phyloP scores from a whole-genome alignment of 75 land plant species.

The Pseudotsuga menziesii region DNA sequence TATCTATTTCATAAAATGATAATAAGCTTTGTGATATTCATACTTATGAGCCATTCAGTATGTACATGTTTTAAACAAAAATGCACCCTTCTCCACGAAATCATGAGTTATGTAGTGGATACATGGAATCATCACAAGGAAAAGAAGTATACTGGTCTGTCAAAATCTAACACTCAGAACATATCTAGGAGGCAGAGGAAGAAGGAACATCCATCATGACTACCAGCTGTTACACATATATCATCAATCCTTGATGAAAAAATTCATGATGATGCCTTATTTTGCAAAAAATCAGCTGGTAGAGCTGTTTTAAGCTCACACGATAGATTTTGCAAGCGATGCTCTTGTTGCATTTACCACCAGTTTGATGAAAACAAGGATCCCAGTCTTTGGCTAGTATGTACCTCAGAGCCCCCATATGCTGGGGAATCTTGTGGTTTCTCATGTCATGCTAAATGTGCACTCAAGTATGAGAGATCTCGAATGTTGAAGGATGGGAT shows the following conservation, averaged over 20 bases:
- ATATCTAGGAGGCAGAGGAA: conserved; percentile 19
- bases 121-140: too few relatives aligned
- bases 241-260: conserved; percentile 9
- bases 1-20: too few relatives aligned
- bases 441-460: conserved; percentile 89
- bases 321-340: conserved; percentile 71
- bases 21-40: too few relatives aligned
- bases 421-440: conserved; percentile 55
- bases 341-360: conserved; percentile 84
- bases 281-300: conserved; percentile 68
- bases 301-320: conserved; percentile 33
- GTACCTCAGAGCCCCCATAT: conserved; percentile 56
- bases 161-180: conserved; percentile 21
- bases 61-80: too few relatives aligned
- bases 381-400: conserved; percentile 81
- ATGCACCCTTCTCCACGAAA: too few relatives aligned
- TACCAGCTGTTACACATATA: conserved; percentile 15
- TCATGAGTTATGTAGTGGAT: too few relatives aligned
- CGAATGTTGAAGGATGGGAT: conserved; percentile 33
- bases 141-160: conserved; percentile 40
- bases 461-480: conserved; percentile 46
- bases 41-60: too few relatives aligned
- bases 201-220: conserved; percentile 23
- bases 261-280: conserved; percentile 6
- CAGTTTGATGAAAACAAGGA: conserved; percentile 90